Percentiles rank a stretch among this genome's conserved stretches.
phyloP scores from a whole-genome alignment of 129 eudicot species.

The Centella asiatica region DNA sequence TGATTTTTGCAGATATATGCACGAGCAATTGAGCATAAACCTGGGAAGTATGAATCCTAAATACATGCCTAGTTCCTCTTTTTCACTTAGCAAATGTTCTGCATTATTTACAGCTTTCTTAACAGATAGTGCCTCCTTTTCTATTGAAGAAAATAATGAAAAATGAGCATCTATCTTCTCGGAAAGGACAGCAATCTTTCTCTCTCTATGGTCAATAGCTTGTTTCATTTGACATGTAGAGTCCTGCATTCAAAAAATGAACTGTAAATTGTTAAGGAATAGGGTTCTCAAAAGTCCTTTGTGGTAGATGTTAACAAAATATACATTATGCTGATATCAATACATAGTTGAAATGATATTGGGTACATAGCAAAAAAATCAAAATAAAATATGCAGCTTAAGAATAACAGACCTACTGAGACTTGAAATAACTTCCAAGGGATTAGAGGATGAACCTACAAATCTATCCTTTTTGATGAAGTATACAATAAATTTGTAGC shows the following conservation, averaged over 20 bases:
- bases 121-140: conserved; percentile 42
- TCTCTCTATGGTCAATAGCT: conserved; percentile 49
- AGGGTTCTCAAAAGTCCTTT: too few species aligned
- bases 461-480: too few species aligned
- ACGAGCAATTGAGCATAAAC: conserved; percentile 16
- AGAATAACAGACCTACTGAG: too few species aligned
- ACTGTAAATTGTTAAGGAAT: not conserved
- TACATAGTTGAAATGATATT: too few species aligned
- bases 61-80: conserved; percentile 60
- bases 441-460: too few species aligned
- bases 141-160: conserved; percentile 28
- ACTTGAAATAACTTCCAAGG: too few species aligned
- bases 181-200: conserved; percentile 37
- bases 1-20: conserved; percentile 9
- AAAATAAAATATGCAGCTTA: too few species aligned
- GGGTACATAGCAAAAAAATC: too few species aligned
- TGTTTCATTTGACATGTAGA: conserved; percentile 53
- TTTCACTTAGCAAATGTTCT: conserved; percentile 29
- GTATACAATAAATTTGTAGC: too few species aligned
- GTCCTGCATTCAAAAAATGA: conserved; percentile 34
- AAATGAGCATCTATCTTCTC: conserved; percentile 43
- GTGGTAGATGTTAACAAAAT: too few species aligned
- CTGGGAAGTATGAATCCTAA: not conserved
- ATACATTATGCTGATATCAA: too few species aligned
- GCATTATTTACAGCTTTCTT: conserved; percentile 44